These are phyloP conservation scores for Paraphoma chrysanthemicola DNA, from an alignment of 2,329 filamentous ascomycete genomes.

Conservation along the genomic window DNA sequence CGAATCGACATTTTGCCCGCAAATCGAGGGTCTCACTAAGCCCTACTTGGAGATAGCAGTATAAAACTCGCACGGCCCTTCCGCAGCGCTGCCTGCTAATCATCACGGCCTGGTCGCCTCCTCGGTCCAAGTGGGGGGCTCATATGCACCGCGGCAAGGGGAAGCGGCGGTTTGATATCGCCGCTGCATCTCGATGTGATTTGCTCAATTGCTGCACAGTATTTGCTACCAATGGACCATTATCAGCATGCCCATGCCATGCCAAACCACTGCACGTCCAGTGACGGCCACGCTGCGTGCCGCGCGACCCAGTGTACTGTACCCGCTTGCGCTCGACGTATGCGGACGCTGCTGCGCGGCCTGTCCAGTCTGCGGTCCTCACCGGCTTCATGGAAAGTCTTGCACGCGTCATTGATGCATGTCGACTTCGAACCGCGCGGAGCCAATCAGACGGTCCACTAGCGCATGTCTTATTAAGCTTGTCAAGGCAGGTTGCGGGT, in stretches of 20 bases:
- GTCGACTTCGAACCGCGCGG: constrained; percentile 10
- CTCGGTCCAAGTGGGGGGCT: neutral
- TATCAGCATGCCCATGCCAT: neutral
- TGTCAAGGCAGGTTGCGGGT: constrained; percentile 3
- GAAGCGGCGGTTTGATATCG: too few relatives aligned
- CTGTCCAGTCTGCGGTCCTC: neutral
- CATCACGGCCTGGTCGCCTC: neutral
- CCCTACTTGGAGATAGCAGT: neutral
- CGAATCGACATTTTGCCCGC: constrained; percentile 9
- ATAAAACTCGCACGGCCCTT: constrained; percentile 7
- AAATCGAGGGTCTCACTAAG: constrained; percentile 7
- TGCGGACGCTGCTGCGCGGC: constrained; percentile 3
- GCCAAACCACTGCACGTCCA: neutral
- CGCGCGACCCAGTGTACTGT: neutral
- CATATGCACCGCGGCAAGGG: neutral
- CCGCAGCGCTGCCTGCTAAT: neutral
- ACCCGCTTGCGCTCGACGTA: neutral
- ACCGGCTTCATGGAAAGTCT: constrained; percentile 11
- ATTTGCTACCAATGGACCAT: neutral
- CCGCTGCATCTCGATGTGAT: too few relatives aligned
- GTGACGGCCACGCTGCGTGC: neutral
- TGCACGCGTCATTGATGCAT: constrained; percentile 39
- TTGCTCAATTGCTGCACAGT: neutral
- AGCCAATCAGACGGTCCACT: constrained; percentile 20
- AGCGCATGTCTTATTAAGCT: neutral